Base-by-base conservation (phyloP, 257 asterid genomes). In the Lavandula angustifolia region DNA sequence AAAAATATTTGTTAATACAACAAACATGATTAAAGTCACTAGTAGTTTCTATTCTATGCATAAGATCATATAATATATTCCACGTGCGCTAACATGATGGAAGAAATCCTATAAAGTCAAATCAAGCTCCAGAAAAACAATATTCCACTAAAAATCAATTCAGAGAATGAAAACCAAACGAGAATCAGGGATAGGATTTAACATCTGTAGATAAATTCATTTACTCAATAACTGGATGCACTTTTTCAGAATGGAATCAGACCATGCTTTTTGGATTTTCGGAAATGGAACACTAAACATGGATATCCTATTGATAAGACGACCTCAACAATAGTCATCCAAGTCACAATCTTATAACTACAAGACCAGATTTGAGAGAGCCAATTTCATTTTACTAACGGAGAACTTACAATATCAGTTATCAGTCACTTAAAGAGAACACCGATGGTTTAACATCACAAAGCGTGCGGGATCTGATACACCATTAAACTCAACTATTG, bases 141-240 rank as follows among this genome's bases (percentile, higher is more conserved):
- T 42, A 63, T 43, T 38, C 63, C 9, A 40, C 4, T 6, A 47
- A 69, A 10, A 44, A 62, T 27, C 47, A 41, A 43, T 29, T 11
- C 3, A 59, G n/a, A 12, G 17, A 60, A 27, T n/a, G 33, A 2
- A n/a, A 53, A 35, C 46, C 14, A 8, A 53, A 11, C 27, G 17
- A 3, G 6, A 50, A n/a, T 60, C 47, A 22, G 38, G 54, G 9
- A 46, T 10, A 48, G 37, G 44, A 49, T 29, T 1, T 14, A 52
- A 32, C 18, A 43, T 51, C 67, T 32, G 17, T 33, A 32, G 10
- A 27, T 31, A 64, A 61, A 59, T 33, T 9, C 47, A 63, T 51
- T 31, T 31, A 52, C 67, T 52, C 58, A 44, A 44, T 41, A 53
- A 35, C 64, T 60, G 57, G 27, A 60, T 58, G n/a, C 11, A 41